Conservation (phyloP, 2,329 filamentous ascomycete species). For the Fusarium anguioides region DNA sequence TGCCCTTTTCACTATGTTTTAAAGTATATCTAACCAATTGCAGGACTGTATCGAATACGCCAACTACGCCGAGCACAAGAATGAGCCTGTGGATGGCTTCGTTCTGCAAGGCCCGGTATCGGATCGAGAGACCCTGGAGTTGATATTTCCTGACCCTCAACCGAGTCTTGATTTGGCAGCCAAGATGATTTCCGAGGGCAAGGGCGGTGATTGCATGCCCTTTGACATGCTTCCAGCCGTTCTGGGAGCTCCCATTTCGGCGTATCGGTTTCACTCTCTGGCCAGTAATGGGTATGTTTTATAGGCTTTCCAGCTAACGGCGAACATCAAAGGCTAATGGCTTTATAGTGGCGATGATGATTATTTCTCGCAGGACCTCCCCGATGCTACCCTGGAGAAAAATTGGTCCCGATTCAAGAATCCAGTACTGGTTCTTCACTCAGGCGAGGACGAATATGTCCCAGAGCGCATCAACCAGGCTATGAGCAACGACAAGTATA, state of each 20-base stretch:
- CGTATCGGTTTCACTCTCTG: conserved; percentile 64
- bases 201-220: conserved; percentile 65
- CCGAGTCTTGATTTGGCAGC: conserved; percentile 61
- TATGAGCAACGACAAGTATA: conserved; percentile 68
- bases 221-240: conserved; percentile 54
- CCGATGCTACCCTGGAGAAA: conserved; percentile 61
- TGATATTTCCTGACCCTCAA: conserved; percentile 59
- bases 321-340: conserved; percentile 5
- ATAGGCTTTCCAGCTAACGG: background rate
- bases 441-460: conserved; percentile 74
- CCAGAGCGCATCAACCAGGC: conserved; percentile 67
- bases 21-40: background rate
- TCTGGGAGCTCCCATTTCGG: conserved; percentile 61
- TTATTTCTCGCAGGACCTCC: conserved; percentile 86
- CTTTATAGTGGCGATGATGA: conserved; percentile 77
- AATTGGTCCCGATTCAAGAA: conserved; percentile 75
- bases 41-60: conserved; percentile 69
- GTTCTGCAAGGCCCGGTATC: conserved; percentile 85
- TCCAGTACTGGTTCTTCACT: conserved; percentile 72
- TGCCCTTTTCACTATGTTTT: background rate
- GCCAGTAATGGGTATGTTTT: conserved; percentile 60
- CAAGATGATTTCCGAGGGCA: conserved; percentile 65
- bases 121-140: conserved; percentile 74
- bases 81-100: conserved; percentile 74
- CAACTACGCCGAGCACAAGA: conserved; percentile 54